A percentile compares a stretch with the other conserved stretches of the same genome.
Conservation (phyloP, 176 grass and related monocot species). For the Phyllostachys edulis region DNA sequence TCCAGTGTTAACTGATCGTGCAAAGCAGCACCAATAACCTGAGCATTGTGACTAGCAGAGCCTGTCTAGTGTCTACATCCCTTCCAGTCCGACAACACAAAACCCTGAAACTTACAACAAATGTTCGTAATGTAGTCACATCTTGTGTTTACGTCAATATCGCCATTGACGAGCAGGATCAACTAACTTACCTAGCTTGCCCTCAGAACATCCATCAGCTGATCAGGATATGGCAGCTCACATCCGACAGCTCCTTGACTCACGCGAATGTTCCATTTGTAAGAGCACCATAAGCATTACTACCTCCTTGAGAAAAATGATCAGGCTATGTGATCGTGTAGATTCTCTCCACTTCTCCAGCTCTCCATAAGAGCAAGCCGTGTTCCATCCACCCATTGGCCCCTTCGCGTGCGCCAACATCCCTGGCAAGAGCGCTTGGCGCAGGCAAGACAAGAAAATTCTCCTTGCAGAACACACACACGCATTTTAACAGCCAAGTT, state of each 20-base stretch:
- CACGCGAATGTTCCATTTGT: slow-evolving; percentile 29
- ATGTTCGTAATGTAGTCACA: slow-evolving; percentile 14
- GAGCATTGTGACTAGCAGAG: slow-evolving; percentile 31
- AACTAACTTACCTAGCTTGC: slow-evolving; percentile 7
- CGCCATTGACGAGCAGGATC: neutral
- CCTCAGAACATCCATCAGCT: slow-evolving; percentile 28
- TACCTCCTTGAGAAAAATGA: slow-evolving; percentile 20
- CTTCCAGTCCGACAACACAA: slow-evolving; percentile 27
- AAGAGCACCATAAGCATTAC: slow-evolving; percentile 41
- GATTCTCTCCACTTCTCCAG: neutral
- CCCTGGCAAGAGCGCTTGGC: slow-evolving; percentile 25
- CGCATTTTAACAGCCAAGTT: slow-evolving; percentile 27
- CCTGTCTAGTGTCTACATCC: slow-evolving; percentile 40
- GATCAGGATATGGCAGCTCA: slow-evolving; percentile 2
- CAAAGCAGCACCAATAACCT: slow-evolving; percentile 34
- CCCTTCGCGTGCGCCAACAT: slow-evolving; percentile 30
- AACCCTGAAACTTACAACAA: slow-evolving; percentile 26
- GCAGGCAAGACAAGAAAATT: slow-evolving; percentile 27
- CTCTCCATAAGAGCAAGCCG: slow-evolving; percentile 2
- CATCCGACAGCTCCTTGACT: slow-evolving; percentile 34
- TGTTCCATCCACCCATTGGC: slow-evolving; percentile 29
- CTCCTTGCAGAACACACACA: neutral
- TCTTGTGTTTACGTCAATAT: neutral
- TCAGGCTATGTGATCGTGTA: slow-evolving; percentile 35
- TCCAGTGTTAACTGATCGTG: slow-evolving; percentile 7